Evolutionary conservation across 2,329 filamentous ascomycete genomes (phyloP).

Genomic region (Cytospora mali): DNA sequence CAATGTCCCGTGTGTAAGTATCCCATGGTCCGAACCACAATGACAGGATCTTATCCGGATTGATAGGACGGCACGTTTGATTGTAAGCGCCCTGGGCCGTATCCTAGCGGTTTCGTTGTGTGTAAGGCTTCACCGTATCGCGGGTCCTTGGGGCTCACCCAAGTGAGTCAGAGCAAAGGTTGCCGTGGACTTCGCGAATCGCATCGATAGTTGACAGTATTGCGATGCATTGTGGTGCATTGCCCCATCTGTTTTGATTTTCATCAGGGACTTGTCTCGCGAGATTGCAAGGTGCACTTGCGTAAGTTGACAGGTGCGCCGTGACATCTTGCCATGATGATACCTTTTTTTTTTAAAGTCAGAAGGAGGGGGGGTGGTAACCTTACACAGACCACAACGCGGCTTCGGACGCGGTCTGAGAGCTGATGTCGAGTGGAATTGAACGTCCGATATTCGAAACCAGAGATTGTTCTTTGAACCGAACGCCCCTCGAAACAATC

Average conservation of each 20-base stretch:
- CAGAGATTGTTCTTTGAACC: neutral
- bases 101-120: neutral
- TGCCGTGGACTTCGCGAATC: constrained; percentile 3
- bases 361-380: neutral
- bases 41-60: constrained; percentile 5
- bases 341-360: neutral
- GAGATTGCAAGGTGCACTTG: constrained; percentile 12
- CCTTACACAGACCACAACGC: constrained; percentile 7
- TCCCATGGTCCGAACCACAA: constrained; percentile 1
- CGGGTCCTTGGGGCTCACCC: neutral
- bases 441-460: neutral
- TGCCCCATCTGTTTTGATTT: constrained; percentile 8
- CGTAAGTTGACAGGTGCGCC: constrained; percentile 15
- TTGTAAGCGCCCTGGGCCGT: constrained; percentile 12
- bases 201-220: constrained; percentile 8
- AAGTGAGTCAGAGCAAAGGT: neutral
- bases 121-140: constrained; percentile 10
- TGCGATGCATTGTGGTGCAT: constrained; percentile 3
- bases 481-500: neutral
- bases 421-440: neutral
- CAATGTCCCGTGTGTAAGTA: neutral
- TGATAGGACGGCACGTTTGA: constrained; percentile 10
- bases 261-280: constrained; percentile 12
- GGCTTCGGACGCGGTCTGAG: constrained; percentile 9
- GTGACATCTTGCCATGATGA: constrained; percentile 6